Evolutionary conservation across 1,284 basidiomycete genomes (phyloP).

Genomic region (Bondarzewia mesenterica): DNA sequence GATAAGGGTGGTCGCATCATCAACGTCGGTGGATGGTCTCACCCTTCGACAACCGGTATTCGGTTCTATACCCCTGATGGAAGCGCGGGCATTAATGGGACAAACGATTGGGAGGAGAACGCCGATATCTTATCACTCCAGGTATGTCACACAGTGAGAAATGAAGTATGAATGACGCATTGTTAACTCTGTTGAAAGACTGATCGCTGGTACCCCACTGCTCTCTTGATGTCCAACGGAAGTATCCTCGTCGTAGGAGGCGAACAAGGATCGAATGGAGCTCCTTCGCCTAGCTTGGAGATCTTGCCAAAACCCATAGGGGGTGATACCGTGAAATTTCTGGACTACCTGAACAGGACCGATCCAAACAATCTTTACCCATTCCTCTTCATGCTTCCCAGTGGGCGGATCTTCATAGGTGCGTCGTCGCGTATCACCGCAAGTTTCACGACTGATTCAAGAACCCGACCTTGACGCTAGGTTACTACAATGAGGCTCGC

Average conservation of each 20-base stretch:
- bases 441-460: no score
- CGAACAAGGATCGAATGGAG: constrained; percentile 60
- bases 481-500: constrained; percentile 75
- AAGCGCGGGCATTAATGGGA: constrained; percentile 46
- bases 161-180: not conserved
- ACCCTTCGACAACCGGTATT: constrained; percentile 59
- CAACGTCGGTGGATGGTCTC: constrained; percentile 63
- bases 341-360: constrained; percentile 47
- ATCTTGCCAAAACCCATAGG: constrained; percentile 39
- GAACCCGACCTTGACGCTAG: constrained; percentile 28
- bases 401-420: constrained; percentile 60
- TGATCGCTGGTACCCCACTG: constrained; percentile 67
- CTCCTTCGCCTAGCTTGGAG: constrained; percentile 58
- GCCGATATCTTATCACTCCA: constrained; percentile 40
- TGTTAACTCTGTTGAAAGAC: constrained; percentile 30
- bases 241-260: constrained; percentile 67
- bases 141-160: constrained; percentile 21
- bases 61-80: constrained; percentile 59
- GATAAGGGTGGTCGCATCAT: constrained; percentile 62
- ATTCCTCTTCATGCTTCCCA: constrained; percentile 64
- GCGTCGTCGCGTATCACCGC: constrained; percentile 19
- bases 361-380: constrained; percentile 74
- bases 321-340: constrained; percentile 30
- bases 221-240: constrained; percentile 59
- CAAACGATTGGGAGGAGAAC: constrained; percentile 65